These are phyloP conservation scores for Ophiocordyceps camponoti-rufipedis DNA, from an alignment of 2,329 filamentous ascomycete species.

Conservation along the genomic window DNA sequence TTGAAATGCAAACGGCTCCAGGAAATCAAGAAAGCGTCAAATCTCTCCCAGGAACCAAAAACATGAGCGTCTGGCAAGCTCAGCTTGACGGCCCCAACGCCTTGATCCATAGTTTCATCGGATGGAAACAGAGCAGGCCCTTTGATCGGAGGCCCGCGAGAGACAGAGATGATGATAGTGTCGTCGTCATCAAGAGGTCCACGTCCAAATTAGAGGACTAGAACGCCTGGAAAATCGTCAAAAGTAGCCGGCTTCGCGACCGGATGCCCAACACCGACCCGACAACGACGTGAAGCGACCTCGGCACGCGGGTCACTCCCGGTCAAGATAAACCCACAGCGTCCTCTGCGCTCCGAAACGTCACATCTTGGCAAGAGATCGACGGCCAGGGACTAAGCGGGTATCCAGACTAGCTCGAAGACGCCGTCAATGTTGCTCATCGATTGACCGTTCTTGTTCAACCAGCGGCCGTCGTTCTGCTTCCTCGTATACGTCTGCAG, in stretches of 20 bases:
- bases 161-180: neutral
- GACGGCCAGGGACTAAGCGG: conserved; percentile 6
- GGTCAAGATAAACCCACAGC: no score
- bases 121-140: neutral
- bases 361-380: neutral
- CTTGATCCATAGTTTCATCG: neutral
- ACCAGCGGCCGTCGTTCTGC: conserved; percentile 34
- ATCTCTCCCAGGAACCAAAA: neutral
- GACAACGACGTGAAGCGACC: no score
- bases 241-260: no score
- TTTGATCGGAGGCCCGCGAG: neutral
- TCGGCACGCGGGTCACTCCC: no score
- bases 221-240: no score
- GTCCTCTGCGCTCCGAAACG: neutral
- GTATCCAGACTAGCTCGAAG: conserved; percentile 38
- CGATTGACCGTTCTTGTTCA: conserved; percentile 21
- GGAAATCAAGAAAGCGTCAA: neutral
- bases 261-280: no score
- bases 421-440: conserved; percentile 37
- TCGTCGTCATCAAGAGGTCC: neutral
- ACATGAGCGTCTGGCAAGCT: neutral
- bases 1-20: neutral
- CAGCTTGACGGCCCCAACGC: neutral
- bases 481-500: conserved; percentile 34
- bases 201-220: no score